These are phyloP conservation scores for Plasmodium vivax DNA, from an alignment of 169 alveolate species.

Conservation along the genomic window DNA sequence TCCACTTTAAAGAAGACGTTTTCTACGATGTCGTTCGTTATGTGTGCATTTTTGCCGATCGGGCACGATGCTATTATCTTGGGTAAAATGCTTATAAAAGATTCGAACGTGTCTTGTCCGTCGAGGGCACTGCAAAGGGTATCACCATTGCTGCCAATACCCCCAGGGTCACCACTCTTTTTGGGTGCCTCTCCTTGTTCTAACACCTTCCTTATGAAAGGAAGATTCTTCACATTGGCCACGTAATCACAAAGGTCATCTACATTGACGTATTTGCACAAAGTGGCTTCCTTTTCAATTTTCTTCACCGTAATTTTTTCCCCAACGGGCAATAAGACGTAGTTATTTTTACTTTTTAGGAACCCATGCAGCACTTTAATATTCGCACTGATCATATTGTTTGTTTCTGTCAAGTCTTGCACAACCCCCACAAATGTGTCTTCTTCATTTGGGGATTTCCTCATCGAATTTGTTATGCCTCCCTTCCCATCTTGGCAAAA, in stretches of 20 bases:
- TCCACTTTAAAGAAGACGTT: conserved; percentile 36
- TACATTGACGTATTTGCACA: conserved; percentile 44
- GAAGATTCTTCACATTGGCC: conserved; percentile 2
- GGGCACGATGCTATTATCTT: conserved; percentile 24
- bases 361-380: conserved; percentile 54
- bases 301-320: conserved; percentile 62
- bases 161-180: neutral
- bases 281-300: conserved; percentile 17
- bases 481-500: neutral
- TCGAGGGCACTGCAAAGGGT: neutral
- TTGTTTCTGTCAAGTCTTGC: conserved; percentile 66
- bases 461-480: conserved; percentile 5
- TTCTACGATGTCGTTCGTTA: conserved; percentile 65
- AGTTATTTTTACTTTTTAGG: conserved; percentile 25
- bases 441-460: conserved; percentile 20
- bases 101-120: neutral
- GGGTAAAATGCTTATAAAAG: conserved; percentile 9
- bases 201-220: neutral
- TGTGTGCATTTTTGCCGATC: conserved; percentile 21
- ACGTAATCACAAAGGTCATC: conserved; percentile 19
- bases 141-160: neutral
- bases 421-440: conserved; percentile 47
- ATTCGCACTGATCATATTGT: conserved; percentile 58
- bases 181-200: neutral
- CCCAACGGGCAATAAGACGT: conserved; percentile 29